phyloP scores from a whole-genome alignment of 768 basidiomycete species.

The Mycena pura region DNA sequence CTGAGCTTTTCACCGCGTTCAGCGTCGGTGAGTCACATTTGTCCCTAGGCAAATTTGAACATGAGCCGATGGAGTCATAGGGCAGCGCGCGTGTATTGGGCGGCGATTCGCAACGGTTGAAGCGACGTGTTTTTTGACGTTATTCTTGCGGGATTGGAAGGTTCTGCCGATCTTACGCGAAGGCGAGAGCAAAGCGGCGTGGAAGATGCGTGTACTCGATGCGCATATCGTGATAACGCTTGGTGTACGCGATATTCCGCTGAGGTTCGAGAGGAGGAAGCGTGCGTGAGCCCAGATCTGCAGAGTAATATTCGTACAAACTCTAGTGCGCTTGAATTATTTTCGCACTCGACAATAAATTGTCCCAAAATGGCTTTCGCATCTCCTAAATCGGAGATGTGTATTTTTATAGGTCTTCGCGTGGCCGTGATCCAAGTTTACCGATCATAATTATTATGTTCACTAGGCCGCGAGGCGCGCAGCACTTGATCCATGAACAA shows the following conservation, averaged over 20 bases:
- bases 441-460: no score
- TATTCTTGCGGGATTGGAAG: conserved; percentile 1
- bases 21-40: conserved; percentile 42
- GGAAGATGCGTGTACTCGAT: neutral
- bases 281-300: neutral
- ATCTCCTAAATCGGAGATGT: no score
- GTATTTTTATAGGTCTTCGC: no score
- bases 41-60: neutral
- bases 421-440: no score
- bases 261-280: no score
- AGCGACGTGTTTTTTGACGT: neutral
- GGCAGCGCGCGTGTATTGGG: conserved; percentile 13
- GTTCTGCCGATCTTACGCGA: neutral
- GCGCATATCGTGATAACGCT: neutral
- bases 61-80: neutral
- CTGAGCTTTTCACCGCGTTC: conserved; percentile 52
- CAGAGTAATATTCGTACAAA: neutral
- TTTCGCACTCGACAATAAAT: no score
- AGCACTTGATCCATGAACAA: no score
- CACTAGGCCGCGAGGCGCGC: no score
- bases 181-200: conserved; percentile 9
- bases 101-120: conserved; percentile 7
- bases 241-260: neutral
- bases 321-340: no score
- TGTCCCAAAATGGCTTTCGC: no score